Conservation (phyloP, 2,329 filamentous ascomycete genomes). For the Chaetomiaceae sp. region DNA sequence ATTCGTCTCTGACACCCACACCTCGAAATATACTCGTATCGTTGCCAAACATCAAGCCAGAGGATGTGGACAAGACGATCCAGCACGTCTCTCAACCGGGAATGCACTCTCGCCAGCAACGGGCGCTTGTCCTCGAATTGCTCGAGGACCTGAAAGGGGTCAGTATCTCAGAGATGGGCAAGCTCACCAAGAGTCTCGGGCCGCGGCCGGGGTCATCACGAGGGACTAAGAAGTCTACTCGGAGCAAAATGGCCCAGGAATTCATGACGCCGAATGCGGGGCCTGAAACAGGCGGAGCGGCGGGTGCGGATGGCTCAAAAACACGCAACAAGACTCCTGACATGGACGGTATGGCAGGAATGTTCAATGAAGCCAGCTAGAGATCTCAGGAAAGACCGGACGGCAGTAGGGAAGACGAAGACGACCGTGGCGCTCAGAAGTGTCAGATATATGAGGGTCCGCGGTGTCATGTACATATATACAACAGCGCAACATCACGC, state of each 20-base stretch:
- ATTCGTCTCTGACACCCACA: slow-evolving; percentile 64
- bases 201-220: slow-evolving; percentile 24
- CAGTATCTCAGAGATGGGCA: slow-evolving; percentile 89
- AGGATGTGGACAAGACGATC: slow-evolving; percentile 63
- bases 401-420: not conserved
- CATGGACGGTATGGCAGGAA: slow-evolving; percentile 51
- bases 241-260: slow-evolving; percentile 60
- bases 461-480: not conserved
- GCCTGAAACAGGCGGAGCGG: slow-evolving; percentile 23
- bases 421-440: not conserved
- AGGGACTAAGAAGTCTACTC: slow-evolving; percentile 39
- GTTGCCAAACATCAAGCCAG: slow-evolving; percentile 69
- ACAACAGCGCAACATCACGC: not conserved
- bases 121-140: slow-evolving; percentile 76
- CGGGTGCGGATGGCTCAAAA: slow-evolving; percentile 10
- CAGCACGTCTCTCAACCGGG: slow-evolving; percentile 55
- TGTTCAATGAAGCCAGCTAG: slow-evolving; percentile 38
- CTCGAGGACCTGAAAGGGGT: slow-evolving; percentile 84
- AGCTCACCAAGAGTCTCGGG: slow-evolving; percentile 56
- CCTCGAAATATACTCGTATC: slow-evolving; percentile 72
- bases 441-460: not conserved
- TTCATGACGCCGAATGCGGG: slow-evolving; percentile 55
- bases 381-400: not conserved
- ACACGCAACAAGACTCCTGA: slow-evolving; percentile 42
- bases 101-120: slow-evolving; percentile 67